Conservation (phyloP, 768 basidiomycete genomes). For the Suillus luteus region DNA sequence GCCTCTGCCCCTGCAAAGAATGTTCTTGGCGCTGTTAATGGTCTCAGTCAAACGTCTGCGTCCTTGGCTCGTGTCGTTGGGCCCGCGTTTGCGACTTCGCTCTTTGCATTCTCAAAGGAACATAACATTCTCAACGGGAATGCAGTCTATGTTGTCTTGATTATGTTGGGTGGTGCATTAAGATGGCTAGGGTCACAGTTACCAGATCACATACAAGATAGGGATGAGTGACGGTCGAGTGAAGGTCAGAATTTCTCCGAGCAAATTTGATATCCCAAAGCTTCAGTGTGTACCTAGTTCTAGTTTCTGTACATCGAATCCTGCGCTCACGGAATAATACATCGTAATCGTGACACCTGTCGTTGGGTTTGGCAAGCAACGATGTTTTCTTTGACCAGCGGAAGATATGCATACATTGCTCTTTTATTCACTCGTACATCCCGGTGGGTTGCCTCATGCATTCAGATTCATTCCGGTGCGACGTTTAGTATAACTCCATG, state of each 20-base stretch:
- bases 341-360: background rate
- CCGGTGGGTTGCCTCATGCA: background rate
- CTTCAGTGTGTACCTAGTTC: background rate
- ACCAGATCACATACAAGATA: conserved; percentile 43
- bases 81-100: conserved; percentile 49
- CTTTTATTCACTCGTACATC: background rate
- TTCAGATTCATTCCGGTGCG: background rate
- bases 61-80: conserved; percentile 50
- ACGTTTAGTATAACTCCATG: background rate
- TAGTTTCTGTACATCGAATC: background rate
- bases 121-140: conserved; percentile 47
- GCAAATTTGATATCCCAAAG: background rate
- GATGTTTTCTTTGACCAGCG: background rate
- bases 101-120: conserved; percentile 52
- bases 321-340: background rate
- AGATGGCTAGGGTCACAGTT: conserved; percentile 40
- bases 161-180: conserved; percentile 37
- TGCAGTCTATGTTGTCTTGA: conserved; percentile 46
- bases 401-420: background rate
- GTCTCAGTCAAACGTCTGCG: conserved; percentile 48
- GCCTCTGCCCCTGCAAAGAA: conserved; percentile 53
- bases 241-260: background rate
- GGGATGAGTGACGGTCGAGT: conserved; percentile 22
- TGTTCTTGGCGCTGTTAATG: conserved; percentile 66
- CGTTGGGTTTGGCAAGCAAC: background rate